Percentiles rank a stretch among this genome's conserved stretches.
These are phyloP conservation scores for Fermentozyma sake DNA, from an alignment of 1,139 yeast species.

Conservation along the genomic window DNA sequence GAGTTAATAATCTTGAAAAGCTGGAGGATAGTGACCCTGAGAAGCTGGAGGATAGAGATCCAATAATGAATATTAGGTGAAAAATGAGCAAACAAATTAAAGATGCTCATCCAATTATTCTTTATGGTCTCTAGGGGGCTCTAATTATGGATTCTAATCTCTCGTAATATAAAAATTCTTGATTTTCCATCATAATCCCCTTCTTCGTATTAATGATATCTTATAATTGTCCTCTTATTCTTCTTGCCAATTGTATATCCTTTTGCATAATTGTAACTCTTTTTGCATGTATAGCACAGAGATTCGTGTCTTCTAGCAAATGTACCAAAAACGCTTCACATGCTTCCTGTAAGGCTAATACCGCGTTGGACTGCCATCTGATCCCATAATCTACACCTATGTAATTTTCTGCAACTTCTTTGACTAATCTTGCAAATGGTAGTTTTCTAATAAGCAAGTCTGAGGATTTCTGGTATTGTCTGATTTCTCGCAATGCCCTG, in stretches of 20 bases:
- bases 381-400: slow-evolving; percentile 56
- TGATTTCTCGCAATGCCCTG: slow-evolving; percentile 70
- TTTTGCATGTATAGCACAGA: slow-evolving; percentile 90
- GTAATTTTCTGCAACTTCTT: slow-evolving; percentile 75
- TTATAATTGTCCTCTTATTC: slow-evolving; percentile 65
- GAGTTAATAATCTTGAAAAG: too few species aligned
- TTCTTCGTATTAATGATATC: too few species aligned
- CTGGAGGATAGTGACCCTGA: too few species aligned
- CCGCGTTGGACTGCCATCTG: slow-evolving; percentile 88
- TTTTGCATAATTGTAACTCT: slow-evolving; percentile 92
- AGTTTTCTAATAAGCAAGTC: slow-evolving; percentile 74
- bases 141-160: too few species aligned
- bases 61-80: too few species aligned
- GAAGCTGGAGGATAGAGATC: too few species aligned
- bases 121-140: too few species aligned
- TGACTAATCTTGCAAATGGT: slow-evolving; percentile 85
- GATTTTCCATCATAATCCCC: too few species aligned
- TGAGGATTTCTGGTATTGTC: slow-evolving; percentile 73
- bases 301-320: slow-evolving; percentile 81
- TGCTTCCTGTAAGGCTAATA: slow-evolving; percentile 88
- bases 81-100: too few species aligned
- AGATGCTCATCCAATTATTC: too few species aligned
- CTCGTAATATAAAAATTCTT: too few species aligned
- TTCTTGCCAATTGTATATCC: slow-evolving; percentile 86
- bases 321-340: slow-evolving; percentile 87